Evolutionary conservation across 2,329 filamentous ascomycete species (phyloP).

Genomic region (Beauveria pseudobassiana): DNA sequence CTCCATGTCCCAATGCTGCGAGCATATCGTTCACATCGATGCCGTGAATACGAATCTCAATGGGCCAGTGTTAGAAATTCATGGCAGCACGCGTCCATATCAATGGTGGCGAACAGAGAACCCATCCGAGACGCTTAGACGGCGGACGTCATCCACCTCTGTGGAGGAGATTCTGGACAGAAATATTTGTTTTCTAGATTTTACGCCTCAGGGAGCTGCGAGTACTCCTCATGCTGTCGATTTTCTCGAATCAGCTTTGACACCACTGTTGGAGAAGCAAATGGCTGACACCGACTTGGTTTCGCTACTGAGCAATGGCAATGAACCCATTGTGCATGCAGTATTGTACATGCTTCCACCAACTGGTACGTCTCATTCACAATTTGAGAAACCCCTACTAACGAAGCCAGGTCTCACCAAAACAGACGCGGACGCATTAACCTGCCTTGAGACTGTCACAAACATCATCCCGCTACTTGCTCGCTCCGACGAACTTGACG

Average conservation of each 20-base stretch:
- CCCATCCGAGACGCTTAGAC: slow-evolving; percentile 46
- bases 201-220: slow-evolving; percentile 5
- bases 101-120: slow-evolving; percentile 84
- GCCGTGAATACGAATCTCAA: slow-evolving; percentile 36
- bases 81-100: slow-evolving; percentile 76
- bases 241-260: slow-evolving; percentile 56
- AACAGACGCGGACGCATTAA: slow-evolving; percentile 63
- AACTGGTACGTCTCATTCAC: slow-evolving; percentile 42
- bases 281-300: slow-evolving; percentile 68
- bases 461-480: slow-evolving; percentile 82
- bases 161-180: slow-evolving; percentile 76
- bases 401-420: slow-evolving; percentile 22
- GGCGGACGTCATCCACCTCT: slow-evolving; percentile 51
- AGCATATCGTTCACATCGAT: slow-evolving; percentile 92
- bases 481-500: slow-evolving; percentile 62
- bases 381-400: neutral
- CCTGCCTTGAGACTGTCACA: slow-evolving; percentile 61
- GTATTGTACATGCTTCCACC: slow-evolving; percentile 75
- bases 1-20: slow-evolving; percentile 76
- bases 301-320: slow-evolving; percentile 69
- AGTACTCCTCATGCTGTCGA: slow-evolving; percentile 53
- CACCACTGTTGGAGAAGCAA: slow-evolving; percentile 37
- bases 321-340: slow-evolving; percentile 76
- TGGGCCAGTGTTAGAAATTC: slow-evolving; percentile 53
- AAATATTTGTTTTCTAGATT: slow-evolving; percentile 88